Base-by-base conservation (phyloP, 768 basidiomycete genomes). In the Mycena vitilis region DNA sequence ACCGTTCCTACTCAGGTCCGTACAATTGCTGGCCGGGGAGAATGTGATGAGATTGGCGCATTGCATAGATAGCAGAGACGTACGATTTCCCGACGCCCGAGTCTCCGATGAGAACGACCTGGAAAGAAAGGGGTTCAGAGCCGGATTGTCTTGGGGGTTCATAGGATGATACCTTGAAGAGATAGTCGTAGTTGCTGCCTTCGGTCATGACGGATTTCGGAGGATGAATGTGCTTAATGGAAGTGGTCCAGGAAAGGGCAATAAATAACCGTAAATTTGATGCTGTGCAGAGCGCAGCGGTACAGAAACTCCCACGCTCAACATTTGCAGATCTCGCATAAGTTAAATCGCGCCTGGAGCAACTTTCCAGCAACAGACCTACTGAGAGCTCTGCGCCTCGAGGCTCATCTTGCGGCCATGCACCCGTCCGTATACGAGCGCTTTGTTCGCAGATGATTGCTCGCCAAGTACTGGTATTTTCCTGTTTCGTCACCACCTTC, bases 21-120 rank as follows among this genome's bases (percentile, higher is more conserved):
- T 76, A 82, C 81, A 68, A 65, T 83, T 81, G 69, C 81, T 81
- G 71, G 23, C 52, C 44, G n/a, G 22, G 22, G 36, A 42, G 23
- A 16, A 48, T 13, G 30, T 11, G 20, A 49, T 49, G 56, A 60
- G 65, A 58, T 22, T 15, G 13, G 42, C 48, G 53, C 44, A 66
- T 42, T 10, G 59, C 25, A 64, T 49, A 73, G 63, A 48, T 58
- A 55, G 16, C 37, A 40, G 34, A 75, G 74, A 92, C 96, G 80
- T 84, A 99, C 96, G 95, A 97, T 88, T 99, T 99, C 80, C 97
- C 97, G 78, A 99, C 97, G 70, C 97, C 97, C 71, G 96, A 98
- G 82, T 99, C 97, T 78, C 97, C 97, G 84, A 99, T 98, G 73
- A 99, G 89, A 75, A 99, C 97, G 75, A 98, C 95, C 97, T 99